These are phyloP conservation scores for Onygenales sp. DNA, from an alignment of 2,329 filamentous ascomycete genomes.

Conservation along the genomic window DNA sequence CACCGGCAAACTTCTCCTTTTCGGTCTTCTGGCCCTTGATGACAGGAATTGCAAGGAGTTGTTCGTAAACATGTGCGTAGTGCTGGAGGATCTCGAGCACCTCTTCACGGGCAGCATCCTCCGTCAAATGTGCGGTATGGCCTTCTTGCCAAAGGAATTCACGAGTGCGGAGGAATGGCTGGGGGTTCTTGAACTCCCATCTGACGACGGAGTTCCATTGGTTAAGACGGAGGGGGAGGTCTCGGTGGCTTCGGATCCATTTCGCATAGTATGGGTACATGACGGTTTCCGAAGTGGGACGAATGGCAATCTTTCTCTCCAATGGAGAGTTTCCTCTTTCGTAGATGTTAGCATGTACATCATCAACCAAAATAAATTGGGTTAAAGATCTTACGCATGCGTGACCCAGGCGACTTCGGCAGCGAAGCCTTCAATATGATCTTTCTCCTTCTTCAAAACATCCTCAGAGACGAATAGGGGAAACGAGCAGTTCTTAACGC, in stretches of 20 bases:
- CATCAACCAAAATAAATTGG: slow-evolving; percentile 1
- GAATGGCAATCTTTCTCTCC: slow-evolving; percentile 66
- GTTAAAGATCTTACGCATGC: slow-evolving; percentile 29
- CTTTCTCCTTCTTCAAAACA: slow-evolving; percentile 78
- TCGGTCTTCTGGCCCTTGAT: slow-evolving; percentile 92
- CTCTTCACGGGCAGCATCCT: slow-evolving; percentile 71
- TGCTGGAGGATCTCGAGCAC: slow-evolving; percentile 88
- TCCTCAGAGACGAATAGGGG: slow-evolving; percentile 91
- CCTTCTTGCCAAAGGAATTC: slow-evolving; percentile 99
- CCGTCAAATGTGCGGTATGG: slow-evolving; percentile 82
- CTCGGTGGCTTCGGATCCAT: slow-evolving; percentile 93
- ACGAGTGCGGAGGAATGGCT: slow-evolving; percentile 77
- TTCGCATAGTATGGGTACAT: slow-evolving; percentile 96
- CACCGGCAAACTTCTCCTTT: slow-evolving; percentile 96
- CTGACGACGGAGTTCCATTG: slow-evolving; percentile 96
- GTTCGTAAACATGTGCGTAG: slow-evolving; percentile 85
- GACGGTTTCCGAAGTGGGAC: slow-evolving; percentile 63
- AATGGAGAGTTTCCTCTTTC: slow-evolving; percentile 79
- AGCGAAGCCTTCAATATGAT: slow-evolving; percentile 97
- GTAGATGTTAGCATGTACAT: slow-evolving; percentile 16
- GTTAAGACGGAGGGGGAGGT: slow-evolving; percentile 87
- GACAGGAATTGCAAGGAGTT: slow-evolving; percentile 88
- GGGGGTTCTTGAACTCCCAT: slow-evolving; percentile 93
- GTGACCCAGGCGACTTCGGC: slow-evolving; percentile 51
- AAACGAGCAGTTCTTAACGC: slow-evolving; percentile 92